phyloP scores from a whole-genome alignment of 2,329 filamentous ascomycete genomes.

The Cladobotryum mycophilum region DNA sequence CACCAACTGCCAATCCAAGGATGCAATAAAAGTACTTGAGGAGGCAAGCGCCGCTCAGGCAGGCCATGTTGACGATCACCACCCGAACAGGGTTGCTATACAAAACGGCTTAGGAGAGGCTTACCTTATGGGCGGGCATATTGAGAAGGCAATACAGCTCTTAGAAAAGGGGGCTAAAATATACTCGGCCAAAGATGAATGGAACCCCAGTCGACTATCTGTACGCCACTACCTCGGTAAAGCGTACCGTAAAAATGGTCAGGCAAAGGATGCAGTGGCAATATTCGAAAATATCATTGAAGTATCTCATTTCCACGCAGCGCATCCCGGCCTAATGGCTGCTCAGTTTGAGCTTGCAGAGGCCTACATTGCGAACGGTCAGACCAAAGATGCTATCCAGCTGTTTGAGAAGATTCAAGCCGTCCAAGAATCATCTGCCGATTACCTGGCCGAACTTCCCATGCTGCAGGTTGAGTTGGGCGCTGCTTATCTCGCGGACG shows the following conservation, averaged over 20 bases:
- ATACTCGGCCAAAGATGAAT: too few species aligned
- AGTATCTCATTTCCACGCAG: background rate
- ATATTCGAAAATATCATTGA: conserved; percentile 1
- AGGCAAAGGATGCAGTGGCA: conserved; percentile 3
- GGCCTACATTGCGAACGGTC: conserved; percentile 5
- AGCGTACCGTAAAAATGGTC: conserved; percentile 7
- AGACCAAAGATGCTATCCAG: conserved; percentile 1
- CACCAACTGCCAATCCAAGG: conserved; percentile 6
- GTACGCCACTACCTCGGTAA: conserved; percentile 3
- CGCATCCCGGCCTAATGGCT: too few species aligned
- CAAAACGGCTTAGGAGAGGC: conserved; percentile 8
- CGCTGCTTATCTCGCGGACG: too few species aligned
- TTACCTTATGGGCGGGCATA: background rate
- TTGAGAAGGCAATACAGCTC: conserved; percentile 2
- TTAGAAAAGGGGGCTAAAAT: background rate
- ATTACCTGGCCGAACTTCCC: too few species aligned
- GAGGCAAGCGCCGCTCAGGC: conserved; percentile 1
- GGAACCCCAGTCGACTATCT: too few species aligned
- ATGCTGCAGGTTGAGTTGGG: too few species aligned
- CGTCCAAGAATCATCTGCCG: too few species aligned
- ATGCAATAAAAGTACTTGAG: conserved; percentile 9
- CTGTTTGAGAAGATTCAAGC: conserved; percentile 2
- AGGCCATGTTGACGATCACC: background rate
- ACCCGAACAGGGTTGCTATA: conserved; percentile 3
- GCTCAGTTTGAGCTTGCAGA: conserved; percentile 3